A percentile compares a stretch with the other conserved stretches of the same genome.
These are phyloP conservation scores for Malus sylvestris DNA, from an alignment of 306 rosid genomes.

Conservation along the genomic window DNA sequence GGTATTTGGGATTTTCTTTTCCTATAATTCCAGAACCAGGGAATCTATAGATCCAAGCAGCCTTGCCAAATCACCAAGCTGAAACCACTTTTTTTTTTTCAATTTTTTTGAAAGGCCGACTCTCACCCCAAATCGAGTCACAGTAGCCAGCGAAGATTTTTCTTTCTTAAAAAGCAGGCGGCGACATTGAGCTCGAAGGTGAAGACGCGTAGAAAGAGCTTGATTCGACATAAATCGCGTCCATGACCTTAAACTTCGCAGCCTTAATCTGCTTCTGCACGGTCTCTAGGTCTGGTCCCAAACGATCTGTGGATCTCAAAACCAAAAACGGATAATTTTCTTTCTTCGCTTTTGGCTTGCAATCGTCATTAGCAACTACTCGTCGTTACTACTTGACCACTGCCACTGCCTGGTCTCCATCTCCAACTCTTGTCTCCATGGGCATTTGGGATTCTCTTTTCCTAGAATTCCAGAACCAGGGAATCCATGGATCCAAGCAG, in stretches of 20 bases:
- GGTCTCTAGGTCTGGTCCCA: constrained; percentile 58
- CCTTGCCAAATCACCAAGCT: not conserved
- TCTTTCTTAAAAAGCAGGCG: constrained; percentile 49
- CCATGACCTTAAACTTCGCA: constrained; percentile 30
- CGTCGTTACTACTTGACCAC: too few relatives aligned
- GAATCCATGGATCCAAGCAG: too few relatives aligned
- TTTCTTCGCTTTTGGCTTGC: constrained; percentile 5
- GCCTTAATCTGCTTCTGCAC: constrained; percentile 52
- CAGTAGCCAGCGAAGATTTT: constrained; percentile 48
- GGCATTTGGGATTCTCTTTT: too few relatives aligned
- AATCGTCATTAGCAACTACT: not conserved
- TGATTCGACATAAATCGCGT: constrained; percentile 49
- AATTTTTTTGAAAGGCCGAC: not conserved
- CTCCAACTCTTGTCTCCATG: too few relatives aligned
- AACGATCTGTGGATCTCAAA: constrained; percentile 50
- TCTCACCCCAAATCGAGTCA: constrained; percentile 40
- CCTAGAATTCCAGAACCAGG: too few relatives aligned
- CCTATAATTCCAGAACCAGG: too few relatives aligned
- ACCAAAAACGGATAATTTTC: constrained; percentile 26
- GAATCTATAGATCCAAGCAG: too few relatives aligned
- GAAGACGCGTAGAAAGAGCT: constrained; percentile 50
- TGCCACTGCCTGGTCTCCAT: too few relatives aligned
- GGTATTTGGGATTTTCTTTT: too few relatives aligned
- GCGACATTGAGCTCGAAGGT: constrained; percentile 66
- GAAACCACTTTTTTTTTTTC: not conserved